A percentile compares a stretch with the other conserved stretches of the same genome.
phyloP scores from a whole-genome alignment of 2,329 filamentous ascomycete genomes.

The Cladosporium halotolerans region DNA sequence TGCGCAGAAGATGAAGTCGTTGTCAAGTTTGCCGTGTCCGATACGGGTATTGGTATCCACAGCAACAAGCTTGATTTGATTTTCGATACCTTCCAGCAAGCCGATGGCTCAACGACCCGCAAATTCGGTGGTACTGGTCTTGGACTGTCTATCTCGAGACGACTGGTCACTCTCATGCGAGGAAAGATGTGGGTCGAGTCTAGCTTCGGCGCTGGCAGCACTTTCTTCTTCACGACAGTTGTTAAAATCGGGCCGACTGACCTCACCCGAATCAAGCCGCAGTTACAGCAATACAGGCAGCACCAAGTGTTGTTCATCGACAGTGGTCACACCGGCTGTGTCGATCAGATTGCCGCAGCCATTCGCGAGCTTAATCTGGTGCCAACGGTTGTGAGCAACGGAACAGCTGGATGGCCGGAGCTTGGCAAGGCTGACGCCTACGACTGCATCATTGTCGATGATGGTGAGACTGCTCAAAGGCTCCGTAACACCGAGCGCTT shows the following conservation, averaged over 20 bases:
- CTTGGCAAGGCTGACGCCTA: constrained; percentile 59
- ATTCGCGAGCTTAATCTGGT: constrained; percentile 71
- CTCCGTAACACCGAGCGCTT: constrained; percentile 86
- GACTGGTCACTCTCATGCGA: constrained; percentile 91
- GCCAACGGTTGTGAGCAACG: constrained; percentile 78
- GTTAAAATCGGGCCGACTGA: constrained; percentile 79
- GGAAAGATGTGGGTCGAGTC: constrained; percentile 96
- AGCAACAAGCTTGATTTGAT: constrained; percentile 93
- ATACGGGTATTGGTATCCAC: constrained; percentile 95
- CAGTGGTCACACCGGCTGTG: constrained; percentile 73
- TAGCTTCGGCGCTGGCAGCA: constrained; percentile 82
- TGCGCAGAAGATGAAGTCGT: constrained; percentile 73
- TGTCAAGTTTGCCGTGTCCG: constrained; percentile 91
- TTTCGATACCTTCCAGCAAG: constrained; percentile 98
- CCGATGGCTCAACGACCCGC: constrained; percentile 90
- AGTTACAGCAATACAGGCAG: constrained; percentile 82
- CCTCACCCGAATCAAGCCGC: constrained; percentile 69
- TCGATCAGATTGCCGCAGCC: constrained; percentile 70
- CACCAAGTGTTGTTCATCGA: constrained; percentile 94
- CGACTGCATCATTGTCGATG: constrained; percentile 94
- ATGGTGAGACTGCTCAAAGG: constrained; percentile 79
- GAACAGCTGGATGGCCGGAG: constrained; percentile 46
- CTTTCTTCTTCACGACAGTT: constrained; percentile 93
- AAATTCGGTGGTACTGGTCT: constrained; percentile 94
- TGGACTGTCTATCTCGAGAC: constrained; percentile 89